Percentiles rank a stretch among this genome's conserved stretches.
Conservation (phyloP, 176 grass and related monocot species). For the Neostapfia colusana region DNA sequence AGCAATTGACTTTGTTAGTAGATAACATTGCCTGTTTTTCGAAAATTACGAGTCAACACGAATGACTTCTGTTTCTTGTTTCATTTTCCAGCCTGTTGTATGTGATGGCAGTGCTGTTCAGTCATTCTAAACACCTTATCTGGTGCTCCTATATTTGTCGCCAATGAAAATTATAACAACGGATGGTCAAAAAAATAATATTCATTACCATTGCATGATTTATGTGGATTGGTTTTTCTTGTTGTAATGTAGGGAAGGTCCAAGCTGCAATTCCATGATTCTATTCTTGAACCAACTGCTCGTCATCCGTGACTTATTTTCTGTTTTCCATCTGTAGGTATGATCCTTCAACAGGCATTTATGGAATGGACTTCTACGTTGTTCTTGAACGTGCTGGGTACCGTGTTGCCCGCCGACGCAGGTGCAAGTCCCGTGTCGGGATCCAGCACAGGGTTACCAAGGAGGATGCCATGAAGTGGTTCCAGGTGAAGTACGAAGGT, state of each 20-base stretch:
- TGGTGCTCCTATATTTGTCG: no score
- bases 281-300: background rate
- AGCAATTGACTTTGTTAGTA: background rate
- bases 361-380: slow-evolving; percentile 47
- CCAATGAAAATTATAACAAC: background rate
- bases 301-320: background rate
- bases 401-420: slow-evolving; percentile 27
- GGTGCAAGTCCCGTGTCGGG: slow-evolving; percentile 47
- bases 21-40: background rate
- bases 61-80: background rate
- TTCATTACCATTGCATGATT: background rate
- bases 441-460: slow-evolving; percentile 48
- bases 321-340: slow-evolving; percentile 15
- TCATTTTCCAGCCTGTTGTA: no score
- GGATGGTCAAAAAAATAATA: background rate
- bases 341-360: slow-evolving; percentile 42
- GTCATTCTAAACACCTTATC: background rate
- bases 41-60: background rate
- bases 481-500: slow-evolving; percentile 42
- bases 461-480: slow-evolving; percentile 50
- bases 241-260: background rate
- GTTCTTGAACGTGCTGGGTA: slow-evolving; percentile 44
- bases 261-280: background rate
- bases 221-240: background rate
- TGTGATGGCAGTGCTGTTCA: background rate